Percentiles rank a stretch among this genome's conserved stretches.
phyloP scores from a whole-genome alignment of 805 yeast genomes.

The Starmerella floricola region DNA sequence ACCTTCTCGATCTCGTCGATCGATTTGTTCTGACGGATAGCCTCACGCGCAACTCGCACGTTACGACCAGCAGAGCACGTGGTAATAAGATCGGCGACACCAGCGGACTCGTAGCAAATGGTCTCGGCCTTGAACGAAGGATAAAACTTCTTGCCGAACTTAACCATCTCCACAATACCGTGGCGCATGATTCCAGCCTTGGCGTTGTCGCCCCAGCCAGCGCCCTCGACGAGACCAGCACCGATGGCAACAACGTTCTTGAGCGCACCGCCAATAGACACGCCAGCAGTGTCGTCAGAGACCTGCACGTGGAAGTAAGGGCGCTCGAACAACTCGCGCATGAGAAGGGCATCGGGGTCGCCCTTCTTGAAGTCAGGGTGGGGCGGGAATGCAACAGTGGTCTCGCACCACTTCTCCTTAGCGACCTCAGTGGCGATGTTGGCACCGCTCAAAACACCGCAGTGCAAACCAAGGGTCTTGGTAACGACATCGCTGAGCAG shows the following conservation, averaged over 20 bases:
- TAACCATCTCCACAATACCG: slow-evolving; percentile 81
- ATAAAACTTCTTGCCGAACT: slow-evolving; percentile 73
- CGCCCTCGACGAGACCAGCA: slow-evolving; percentile 94
- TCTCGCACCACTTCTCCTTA: slow-evolving; percentile 89
- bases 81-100: slow-evolving; percentile 96
- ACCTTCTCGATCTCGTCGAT: slow-evolving; percentile 76
- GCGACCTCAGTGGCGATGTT: slow-evolving; percentile 97
- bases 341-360: slow-evolving; percentile 58
- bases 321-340: slow-evolving; percentile 85
- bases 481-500: slow-evolving; percentile 68
- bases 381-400: slow-evolving; percentile 80
- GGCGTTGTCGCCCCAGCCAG: slow-evolving; percentile 99
- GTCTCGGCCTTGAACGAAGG: slow-evolving; percentile 63
- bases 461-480: slow-evolving; percentile 68
- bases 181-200: slow-evolving; percentile 95
- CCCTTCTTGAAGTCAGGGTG: slow-evolving; percentile 61
- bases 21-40: slow-evolving; percentile 66
- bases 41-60: slow-evolving; percentile 75
- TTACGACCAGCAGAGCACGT: slow-evolving; percentile 98
- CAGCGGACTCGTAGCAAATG: slow-evolving; percentile 87
- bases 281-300: slow-evolving; percentile 87
- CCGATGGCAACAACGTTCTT: slow-evolving; percentile 93
- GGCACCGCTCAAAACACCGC: slow-evolving; percentile 97
- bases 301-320: slow-evolving; percentile 96
- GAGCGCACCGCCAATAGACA: slow-evolving; percentile 91